Evolutionary conservation across 2,329 filamentous ascomycete genomes (phyloP), one percentile per base, ranked within the genome.

Genomic region (Scopulariopsis brevicaulis): DNA sequence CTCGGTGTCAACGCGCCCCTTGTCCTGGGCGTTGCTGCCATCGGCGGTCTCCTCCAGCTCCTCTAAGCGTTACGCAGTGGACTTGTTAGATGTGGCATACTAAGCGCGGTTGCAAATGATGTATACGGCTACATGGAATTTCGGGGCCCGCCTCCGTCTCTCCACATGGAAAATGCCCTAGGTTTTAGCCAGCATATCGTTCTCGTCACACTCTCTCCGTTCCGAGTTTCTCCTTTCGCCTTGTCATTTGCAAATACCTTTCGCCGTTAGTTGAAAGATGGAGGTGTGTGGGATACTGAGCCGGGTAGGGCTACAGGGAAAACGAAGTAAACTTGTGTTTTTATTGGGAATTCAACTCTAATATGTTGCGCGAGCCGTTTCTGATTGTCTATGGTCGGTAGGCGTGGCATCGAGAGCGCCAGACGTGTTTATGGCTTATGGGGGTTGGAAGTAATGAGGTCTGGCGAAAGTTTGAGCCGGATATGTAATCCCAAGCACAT

Each of bases 41-140:
- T 80, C 52, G 77, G 73, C 63, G 77, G 69, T 54, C 58, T 81
- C 59, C 74, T 75, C 58, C 76, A 80, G 65, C 70, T 82, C 65
- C 68, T 84, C 70, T 83, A 80, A 78, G 40, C 52, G 63, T 22
- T 11, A 11, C 6, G 22, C 22, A n/a, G 22, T 12, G 58, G 55
- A 25, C 10, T 20, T 25, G 7, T 34, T 28, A 25, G 11, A 48
- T 12, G 25, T 51, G 55, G 15, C 22, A 56, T 51, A 35, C 34
- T 35, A 48, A 35, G n/a, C 20, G 55, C 43, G 46, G 50, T 20
- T 22, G 25, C 22, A n/a, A 14, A 50, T 6, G 46, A 50, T 57
- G 56, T 54, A 58, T 35, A 58, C 28, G 51, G 35, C 34, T 52
- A 51, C 34, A 43, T 32, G 22, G 28, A 53, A 43, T 12, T 24